A percentile compares a stretch with the other conserved stretches of the same genome.
These are phyloP conservation scores for Cordyceps pruinosa DNA, from an alignment of 2,329 filamentous ascomycete genomes.

Conservation along the genomic window DNA sequence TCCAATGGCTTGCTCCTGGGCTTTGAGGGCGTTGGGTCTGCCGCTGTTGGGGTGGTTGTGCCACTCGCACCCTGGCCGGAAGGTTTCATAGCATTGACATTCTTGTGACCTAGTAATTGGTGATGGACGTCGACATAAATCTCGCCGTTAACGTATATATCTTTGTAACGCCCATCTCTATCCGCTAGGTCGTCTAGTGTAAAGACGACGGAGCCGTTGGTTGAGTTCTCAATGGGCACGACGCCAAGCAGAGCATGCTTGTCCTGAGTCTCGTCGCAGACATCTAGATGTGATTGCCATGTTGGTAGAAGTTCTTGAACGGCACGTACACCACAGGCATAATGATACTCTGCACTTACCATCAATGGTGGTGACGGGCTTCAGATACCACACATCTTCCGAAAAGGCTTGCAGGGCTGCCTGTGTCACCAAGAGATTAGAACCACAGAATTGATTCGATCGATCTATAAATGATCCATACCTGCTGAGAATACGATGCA, in stretches of 20 bases:
- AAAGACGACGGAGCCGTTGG: conserved; percentile 85
- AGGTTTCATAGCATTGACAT: conserved; percentile 1
- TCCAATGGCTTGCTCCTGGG: conserved; percentile 41
- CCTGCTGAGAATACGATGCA: conserved; percentile 12
- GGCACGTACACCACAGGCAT: conserved; percentile 1
- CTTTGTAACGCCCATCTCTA: conserved; percentile 52
- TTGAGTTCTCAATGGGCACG: conserved; percentile 92
- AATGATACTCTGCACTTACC: conserved; percentile 26
- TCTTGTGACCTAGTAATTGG: conserved; percentile 61
- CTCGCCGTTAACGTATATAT: conserved; percentile 74
- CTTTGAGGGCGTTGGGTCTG: conserved; percentile 36
- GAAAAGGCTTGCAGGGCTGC: conserved; percentile 43
- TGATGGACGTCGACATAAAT: conserved; percentile 84
- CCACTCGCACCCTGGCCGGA: conserved; percentile 27
- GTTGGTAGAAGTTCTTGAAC: neutral
- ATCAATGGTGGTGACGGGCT: conserved; percentile 46
- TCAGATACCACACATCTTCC: conserved; percentile 38
- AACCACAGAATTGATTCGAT: neutral
- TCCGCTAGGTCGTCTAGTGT: conserved; percentile 87
- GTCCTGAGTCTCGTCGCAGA: conserved; percentile 72
- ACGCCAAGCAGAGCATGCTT: conserved; percentile 63
- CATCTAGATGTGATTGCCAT: conserved; percentile 42
- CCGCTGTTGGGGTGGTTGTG: conserved; percentile 43
- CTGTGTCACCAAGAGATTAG: conserved; percentile 23
- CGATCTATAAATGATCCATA: neutral